Percentiles rank a stretch among this genome's conserved stretches.
phyloP scores from a whole-genome alignment of 1,139 yeast species.

The Zygoascus meyerae region DNA sequence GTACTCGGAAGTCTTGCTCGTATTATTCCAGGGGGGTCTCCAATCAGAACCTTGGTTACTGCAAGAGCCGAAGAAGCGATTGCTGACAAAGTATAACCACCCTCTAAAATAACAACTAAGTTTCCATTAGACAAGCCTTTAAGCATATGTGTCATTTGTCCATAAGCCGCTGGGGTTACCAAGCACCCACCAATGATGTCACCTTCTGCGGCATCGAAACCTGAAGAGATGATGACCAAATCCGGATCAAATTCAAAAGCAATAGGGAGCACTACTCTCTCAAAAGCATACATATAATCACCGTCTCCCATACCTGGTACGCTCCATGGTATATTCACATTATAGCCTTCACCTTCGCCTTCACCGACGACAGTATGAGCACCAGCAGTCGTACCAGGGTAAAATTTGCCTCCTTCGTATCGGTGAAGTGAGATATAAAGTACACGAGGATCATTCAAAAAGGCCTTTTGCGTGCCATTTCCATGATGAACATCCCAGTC shows the following conservation, averaged over 20 bases:
- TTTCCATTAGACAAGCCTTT: constrained; percentile 86
- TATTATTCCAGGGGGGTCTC: constrained; percentile 89
- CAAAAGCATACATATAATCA: constrained; percentile 90
- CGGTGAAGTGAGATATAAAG: constrained; percentile 87
- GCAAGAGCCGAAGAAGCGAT: constrained; percentile 88
- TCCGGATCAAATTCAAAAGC: constrained; percentile 90
- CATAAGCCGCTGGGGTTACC: constrained; percentile 93
- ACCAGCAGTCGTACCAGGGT: constrained; percentile 86
- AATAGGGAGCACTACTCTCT: constrained; percentile 81
- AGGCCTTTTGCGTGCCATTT: constrained; percentile 94
- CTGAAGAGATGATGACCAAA: constrained; percentile 85
- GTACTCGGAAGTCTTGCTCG: constrained; percentile 61
- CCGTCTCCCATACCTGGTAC: constrained; percentile 92
- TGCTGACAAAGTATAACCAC: constrained; percentile 91
- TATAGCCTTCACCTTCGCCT: constrained; percentile 79
- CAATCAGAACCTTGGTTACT: constrained; percentile 84
- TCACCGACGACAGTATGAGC: constrained; percentile 77
- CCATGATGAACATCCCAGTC: constrained; percentile 99
- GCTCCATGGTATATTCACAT: constrained; percentile 92
- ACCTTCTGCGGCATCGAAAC: constrained; percentile 98
- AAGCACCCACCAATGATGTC: constrained; percentile 98
- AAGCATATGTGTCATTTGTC: constrained; percentile 90
- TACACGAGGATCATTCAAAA: constrained; percentile 82
- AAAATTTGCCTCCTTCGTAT: constrained; percentile 85
- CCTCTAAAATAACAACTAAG: constrained; percentile 85